These are phyloP conservation scores for Tolypocladium album DNA, from an alignment of 2,329 filamentous ascomycete species.

Conservation along the genomic window DNA sequence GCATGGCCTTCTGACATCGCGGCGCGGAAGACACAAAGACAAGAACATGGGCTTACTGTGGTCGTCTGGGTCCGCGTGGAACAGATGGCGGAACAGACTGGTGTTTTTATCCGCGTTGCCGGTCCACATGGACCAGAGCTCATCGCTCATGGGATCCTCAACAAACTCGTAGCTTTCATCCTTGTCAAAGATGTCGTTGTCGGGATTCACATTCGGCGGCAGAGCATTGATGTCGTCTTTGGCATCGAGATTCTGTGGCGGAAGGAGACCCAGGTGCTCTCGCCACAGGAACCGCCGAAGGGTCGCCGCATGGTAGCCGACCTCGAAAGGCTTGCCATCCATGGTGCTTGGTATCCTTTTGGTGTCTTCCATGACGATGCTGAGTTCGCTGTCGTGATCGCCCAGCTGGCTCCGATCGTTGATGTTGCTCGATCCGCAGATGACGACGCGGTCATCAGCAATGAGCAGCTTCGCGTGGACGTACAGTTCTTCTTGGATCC, in stretches of 20 bases:
- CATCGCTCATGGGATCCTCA: conserved; percentile 57
- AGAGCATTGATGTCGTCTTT: conserved; percentile 60
- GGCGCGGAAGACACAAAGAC: not conserved
- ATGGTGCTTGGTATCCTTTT: conserved; percentile 61
- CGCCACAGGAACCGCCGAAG: conserved; percentile 77
- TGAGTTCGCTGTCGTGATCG: conserved; percentile 82
- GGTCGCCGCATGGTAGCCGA: conserved; percentile 72
- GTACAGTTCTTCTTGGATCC: conserved; percentile 93
- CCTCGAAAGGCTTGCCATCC: conserved; percentile 67
- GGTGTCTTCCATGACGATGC: conserved; percentile 81
- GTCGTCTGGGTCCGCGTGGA: conserved; percentile 84
- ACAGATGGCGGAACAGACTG: conserved; percentile 63
- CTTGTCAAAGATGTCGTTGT: conserved; percentile 51
- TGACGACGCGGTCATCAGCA: conserved; percentile 72
- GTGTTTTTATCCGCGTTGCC: conserved; percentile 60
- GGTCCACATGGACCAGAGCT: conserved; percentile 62
- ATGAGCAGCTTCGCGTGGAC: conserved; percentile 89
- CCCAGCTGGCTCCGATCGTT: conserved; percentile 87
- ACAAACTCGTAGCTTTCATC: conserved; percentile 56
- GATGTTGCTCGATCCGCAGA: conserved; percentile 82
- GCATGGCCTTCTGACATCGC: not conserved
- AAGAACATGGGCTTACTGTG: conserved; percentile 40
- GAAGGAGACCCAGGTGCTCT: conserved; percentile 77
- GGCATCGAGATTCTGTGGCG: conserved; percentile 60
- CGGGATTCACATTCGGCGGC: conserved; percentile 54